These are phyloP conservation scores for Clohesyomyces aquaticus DNA, from an alignment of 495 filamentous ascomycete species.

Conservation along the genomic window DNA sequence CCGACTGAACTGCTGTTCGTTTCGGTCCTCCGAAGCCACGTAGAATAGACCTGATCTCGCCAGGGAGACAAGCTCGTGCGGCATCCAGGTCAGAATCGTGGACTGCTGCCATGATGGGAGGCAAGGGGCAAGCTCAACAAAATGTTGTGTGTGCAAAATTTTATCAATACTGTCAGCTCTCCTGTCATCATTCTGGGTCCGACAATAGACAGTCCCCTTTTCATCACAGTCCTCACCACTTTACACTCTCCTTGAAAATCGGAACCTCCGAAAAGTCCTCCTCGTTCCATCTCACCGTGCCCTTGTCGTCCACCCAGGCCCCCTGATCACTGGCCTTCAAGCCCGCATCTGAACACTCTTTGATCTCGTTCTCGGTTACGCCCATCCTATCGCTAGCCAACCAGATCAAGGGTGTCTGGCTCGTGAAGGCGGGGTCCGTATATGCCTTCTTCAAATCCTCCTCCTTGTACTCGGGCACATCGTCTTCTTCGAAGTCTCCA, in stretches of 20 bases:
- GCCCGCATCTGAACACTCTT: slow-evolving; percentile 65
- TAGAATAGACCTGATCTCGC: no score
- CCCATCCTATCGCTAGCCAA: slow-evolving; percentile 78
- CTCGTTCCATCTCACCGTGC: slow-evolving; percentile 74
- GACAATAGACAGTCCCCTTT: no score
- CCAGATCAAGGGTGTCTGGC: slow-evolving; percentile 75
- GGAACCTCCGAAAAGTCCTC: slow-evolving; percentile 71
- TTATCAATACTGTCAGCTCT: no score
- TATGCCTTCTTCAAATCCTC: slow-evolving; percentile 63
- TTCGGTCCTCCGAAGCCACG: no score
- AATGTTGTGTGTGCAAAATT: no score
- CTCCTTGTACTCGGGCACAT: slow-evolving; percentile 32
- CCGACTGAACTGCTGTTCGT: no score
- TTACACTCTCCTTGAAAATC: slow-evolving; percentile 64
- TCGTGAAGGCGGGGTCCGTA: slow-evolving; percentile 70
- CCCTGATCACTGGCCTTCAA: slow-evolving; percentile 85
- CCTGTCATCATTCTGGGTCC: no score
- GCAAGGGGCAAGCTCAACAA: no score
- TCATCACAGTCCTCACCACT: slow-evolving; percentile 27
- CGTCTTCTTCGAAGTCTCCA: slow-evolving; percentile 35
- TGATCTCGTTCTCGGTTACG: slow-evolving; percentile 75
- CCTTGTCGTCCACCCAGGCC: slow-evolving; percentile 78
- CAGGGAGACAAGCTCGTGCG: no score
- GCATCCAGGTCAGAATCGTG: no score
- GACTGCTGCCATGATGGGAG: no score